Conservation (phyloP, 2,329 filamentous ascomycete genomes). For the Rosellinia necatrix region DNA sequence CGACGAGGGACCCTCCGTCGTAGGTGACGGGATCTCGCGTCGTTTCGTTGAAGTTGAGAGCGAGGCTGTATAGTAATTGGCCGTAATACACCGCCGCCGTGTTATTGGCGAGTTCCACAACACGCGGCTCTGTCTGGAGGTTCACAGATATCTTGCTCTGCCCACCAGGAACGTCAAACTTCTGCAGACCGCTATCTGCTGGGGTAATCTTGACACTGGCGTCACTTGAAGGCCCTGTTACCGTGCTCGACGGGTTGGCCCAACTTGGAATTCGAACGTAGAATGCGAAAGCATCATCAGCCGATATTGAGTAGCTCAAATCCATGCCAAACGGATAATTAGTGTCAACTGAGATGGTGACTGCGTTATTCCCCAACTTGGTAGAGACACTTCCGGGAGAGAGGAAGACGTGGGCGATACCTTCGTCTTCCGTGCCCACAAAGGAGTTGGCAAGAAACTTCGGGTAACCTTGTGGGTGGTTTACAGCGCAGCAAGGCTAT, state of each 20-base stretch:
- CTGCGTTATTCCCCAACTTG: constrained; percentile 43
- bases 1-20: constrained; percentile 23
- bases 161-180: constrained; percentile 32
- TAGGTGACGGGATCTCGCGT: constrained; percentile 27
- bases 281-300: constrained; percentile 38
- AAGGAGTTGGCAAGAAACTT: constrained; percentile 59
- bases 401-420: constrained; percentile 58
- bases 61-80: constrained; percentile 39
- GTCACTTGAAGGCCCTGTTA: constrained; percentile 18
- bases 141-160: constrained; percentile 32
- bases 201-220: constrained; percentile 23
- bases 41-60: constrained; percentile 36
- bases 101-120: constrained; percentile 39
- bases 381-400: constrained; percentile 50
- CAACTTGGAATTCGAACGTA: constrained; percentile 42
- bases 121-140: constrained; percentile 35
- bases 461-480: constrained; percentile 60
- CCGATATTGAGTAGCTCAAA: constrained; percentile 38
- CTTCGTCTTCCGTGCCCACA: constrained; percentile 48
- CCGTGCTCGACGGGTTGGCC: constrained; percentile 35
- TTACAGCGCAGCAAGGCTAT: constrained; percentile 60
- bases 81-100: constrained; percentile 42
- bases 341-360: constrained; percentile 51
- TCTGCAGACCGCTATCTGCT: constrained; percentile 34
- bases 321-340: constrained; percentile 49